Base-by-base conservation (phyloP, 2,329 filamentous ascomycete genomes). In the Coleophoma crateriformis region DNA sequence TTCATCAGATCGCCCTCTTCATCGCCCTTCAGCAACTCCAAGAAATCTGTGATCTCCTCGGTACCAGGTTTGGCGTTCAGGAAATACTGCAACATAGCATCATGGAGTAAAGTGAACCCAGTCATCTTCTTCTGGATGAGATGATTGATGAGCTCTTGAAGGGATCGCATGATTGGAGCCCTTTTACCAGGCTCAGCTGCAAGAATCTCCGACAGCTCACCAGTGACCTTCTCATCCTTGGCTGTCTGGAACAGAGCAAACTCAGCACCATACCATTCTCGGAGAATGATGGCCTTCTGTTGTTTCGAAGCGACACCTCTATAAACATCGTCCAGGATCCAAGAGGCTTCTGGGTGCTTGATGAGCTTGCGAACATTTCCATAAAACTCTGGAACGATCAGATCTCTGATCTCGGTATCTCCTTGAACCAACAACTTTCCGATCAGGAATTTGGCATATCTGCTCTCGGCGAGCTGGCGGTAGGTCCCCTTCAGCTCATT, bases 311-410 rank as follows among this genome's bases (percentile, higher is more conserved):
- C 91, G 50, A 92, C 85, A 44, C 86, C 87, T 53, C 94, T 84
- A 73, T 97, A 99, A 58, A 96, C 87, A 68, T 99, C 94, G 67
- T 99, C 95, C 39, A 99, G 75, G 59, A 99, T 97, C 91, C 94
- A 99, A 38, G 90, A 91, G 33, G 89, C 94, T 70, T 99, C 95
- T 1, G 92, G 82, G 69, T 99, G 94, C 68, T 96, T 94, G 67
- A 97, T 96, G 64, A 97, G 75, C 63, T 90, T 88, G 65, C 89
- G 87, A 54, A 97, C 88, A 67, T 92, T 85, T 51, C 94, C 91
- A 68, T 94, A 96, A 71, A 99, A 97, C 67, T 99, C 91, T 40
- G 89, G 86, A 12, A 99, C 84, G 61, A 99, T 88, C 57, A 95
- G 71, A 65, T 96, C 88, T 61, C 90, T 82, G 56, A 95, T 90